A percentile compares a stretch with the other conserved stretches of the same genome.
These are phyloP conservation scores for Collybia sordida DNA, from an alignment of 768 basidiomycete genomes.

Conservation along the genomic window DNA sequence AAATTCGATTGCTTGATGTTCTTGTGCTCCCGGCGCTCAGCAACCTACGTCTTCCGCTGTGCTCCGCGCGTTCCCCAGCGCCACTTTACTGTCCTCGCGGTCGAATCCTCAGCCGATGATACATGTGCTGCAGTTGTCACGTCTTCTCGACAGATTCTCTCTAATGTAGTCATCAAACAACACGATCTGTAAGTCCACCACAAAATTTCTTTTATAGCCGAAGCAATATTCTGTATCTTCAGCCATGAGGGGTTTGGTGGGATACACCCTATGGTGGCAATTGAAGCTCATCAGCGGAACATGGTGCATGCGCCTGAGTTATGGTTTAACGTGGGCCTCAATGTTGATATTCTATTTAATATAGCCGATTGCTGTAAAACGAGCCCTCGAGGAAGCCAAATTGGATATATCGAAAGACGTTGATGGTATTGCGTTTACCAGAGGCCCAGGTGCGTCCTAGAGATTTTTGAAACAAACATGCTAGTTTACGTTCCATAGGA, in stretches of 20 bases:
- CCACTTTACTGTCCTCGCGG: conserved; percentile 63
- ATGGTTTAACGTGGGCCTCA: not conserved
- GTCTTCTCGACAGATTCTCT: conserved; percentile 65
- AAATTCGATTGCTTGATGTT: not conserved
- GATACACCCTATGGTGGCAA: conserved; percentile 77
- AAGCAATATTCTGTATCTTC: conserved; percentile 3
- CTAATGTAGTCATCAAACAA: conserved; percentile 88
- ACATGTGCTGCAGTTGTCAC: conserved; percentile 88
- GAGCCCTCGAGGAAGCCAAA: conserved; percentile 66
- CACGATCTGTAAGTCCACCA: conserved; percentile 48
- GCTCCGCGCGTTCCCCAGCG: conserved; percentile 8
- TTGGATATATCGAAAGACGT: conserved; percentile 57
- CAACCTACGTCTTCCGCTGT: not conserved
- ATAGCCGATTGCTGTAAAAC: conserved; percentile 72
- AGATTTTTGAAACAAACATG: conserved; percentile 5
- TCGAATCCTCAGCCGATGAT: conserved; percentile 94
- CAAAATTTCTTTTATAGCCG: not conserved
- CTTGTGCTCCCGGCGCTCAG: not conserved
- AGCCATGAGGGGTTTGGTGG: conserved; percentile 67
- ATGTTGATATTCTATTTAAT: not conserved
- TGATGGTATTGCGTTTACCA: conserved; percentile 88
- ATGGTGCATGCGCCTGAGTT: conserved; percentile 45
- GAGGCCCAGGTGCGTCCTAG: conserved; percentile 66
- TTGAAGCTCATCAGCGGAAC: conserved; percentile 75
- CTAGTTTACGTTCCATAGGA: conserved; percentile 35